These are phyloP conservation scores for Apiospora koreana DNA, from an alignment of 2,329 filamentous ascomycete species.

Conservation along the genomic window DNA sequence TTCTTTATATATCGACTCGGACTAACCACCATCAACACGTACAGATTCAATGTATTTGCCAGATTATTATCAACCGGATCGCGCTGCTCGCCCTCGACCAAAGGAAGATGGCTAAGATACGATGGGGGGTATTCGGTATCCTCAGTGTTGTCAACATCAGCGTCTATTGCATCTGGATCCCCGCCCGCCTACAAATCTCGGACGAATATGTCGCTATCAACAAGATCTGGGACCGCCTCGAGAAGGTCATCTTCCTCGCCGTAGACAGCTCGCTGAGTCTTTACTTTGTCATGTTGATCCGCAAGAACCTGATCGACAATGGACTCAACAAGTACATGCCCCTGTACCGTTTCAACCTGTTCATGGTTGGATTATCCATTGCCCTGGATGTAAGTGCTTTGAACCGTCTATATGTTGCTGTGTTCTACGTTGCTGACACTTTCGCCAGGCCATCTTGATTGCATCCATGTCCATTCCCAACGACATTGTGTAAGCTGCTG, in stretches of 20 bases:
- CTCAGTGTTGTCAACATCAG: conserved; percentile 49
- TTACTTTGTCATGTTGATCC: conserved; percentile 48
- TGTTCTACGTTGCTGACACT: background rate
- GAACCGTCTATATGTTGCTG: too few relatives aligned
- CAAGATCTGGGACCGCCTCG: conserved; percentile 49
- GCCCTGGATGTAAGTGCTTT: conserved; percentile 38
- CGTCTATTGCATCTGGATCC: conserved; percentile 53
- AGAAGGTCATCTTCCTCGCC: conserved; percentile 47
- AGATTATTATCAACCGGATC: conserved; percentile 53
- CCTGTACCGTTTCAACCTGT: conserved; percentile 46
- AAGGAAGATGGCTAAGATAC: conserved; percentile 36
- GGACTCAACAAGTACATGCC: conserved; percentile 47
- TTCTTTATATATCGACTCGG: background rate
- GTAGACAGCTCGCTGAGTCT: conserved; percentile 46
- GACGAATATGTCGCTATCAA: conserved; percentile 42
- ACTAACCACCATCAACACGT: conserved; percentile 35
- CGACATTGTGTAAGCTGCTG: conserved; percentile 37
- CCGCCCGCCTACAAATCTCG: conserved; percentile 44
- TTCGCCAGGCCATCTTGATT: conserved; percentile 33
- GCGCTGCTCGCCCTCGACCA: conserved; percentile 44
- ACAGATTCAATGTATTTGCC: conserved; percentile 48
- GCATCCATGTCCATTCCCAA: conserved; percentile 46
- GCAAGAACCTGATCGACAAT: conserved; percentile 44
- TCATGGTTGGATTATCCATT: conserved; percentile 46
- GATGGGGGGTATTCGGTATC: conserved; percentile 39